Evolutionary conservation across 2,329 filamentous ascomycete genomes (phyloP).

Genomic region (Chaetoscypha palmicola): DNA sequence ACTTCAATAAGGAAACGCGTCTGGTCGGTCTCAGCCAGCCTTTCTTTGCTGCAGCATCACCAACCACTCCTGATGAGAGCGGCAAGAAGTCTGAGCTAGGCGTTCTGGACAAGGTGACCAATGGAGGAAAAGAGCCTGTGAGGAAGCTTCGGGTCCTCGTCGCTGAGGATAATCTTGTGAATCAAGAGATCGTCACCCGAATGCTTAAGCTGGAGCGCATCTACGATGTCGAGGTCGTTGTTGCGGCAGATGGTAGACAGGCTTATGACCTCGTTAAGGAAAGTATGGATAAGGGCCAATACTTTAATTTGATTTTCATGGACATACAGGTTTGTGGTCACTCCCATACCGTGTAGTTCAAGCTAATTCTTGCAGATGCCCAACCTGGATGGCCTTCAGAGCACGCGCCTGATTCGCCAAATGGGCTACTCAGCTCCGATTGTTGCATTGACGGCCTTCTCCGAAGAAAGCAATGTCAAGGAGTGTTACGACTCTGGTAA

Average conservation of each 20-base stretch:
- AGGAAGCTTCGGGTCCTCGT: conserved; percentile 74
- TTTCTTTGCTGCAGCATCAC: conserved; percentile 50
- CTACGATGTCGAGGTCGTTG: conserved; percentile 68
- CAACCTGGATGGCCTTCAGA: conserved; percentile 82
- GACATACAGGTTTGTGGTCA: conserved; percentile 55
- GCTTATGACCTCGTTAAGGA: conserved; percentile 80
- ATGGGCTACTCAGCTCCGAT: conserved; percentile 86
- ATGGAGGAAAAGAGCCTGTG: conserved; percentile 45
- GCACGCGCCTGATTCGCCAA: conserved; percentile 74
- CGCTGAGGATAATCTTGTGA: conserved; percentile 68
- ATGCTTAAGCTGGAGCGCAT: conserved; percentile 71
- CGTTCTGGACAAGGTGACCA: conserved; percentile 58
- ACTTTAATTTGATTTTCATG: conserved; percentile 91
- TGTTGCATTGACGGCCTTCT: conserved; percentile 83
- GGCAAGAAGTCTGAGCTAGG: conserved; percentile 52
- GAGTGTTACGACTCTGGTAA: conserved; percentile 85
- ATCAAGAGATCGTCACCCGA: conserved; percentile 53
- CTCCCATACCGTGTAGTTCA: neutral
- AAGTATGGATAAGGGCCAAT: conserved; percentile 64
- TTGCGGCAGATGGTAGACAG: conserved; percentile 81
- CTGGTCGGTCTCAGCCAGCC: conserved; percentile 77
- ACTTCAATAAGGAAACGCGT: conserved; percentile 59
- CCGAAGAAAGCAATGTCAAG: conserved; percentile 81
- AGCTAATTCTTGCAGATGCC: conserved; percentile 59
- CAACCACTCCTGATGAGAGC: conserved; percentile 15